These are phyloP conservation scores for Apiotrichum gracile DNA, from an alignment of 1,284 basidiomycete species.

Conservation along the genomic window DNA sequence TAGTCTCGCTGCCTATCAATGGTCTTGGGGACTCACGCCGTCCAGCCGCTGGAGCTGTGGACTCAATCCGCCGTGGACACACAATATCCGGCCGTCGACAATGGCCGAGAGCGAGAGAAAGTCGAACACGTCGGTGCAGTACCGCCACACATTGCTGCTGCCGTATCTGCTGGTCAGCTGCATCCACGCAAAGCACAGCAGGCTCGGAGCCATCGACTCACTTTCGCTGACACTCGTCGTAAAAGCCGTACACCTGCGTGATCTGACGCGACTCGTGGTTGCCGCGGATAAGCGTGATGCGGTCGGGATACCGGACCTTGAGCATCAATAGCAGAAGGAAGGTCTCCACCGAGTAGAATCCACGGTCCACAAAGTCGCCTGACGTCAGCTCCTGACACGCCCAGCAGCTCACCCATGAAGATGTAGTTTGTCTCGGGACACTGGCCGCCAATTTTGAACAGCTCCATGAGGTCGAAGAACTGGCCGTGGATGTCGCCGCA, in stretches of 20 bases:
- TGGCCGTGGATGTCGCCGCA: slow-evolving; percentile 99
- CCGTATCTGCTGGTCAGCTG: slow-evolving; percentile 57
- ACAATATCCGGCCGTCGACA: slow-evolving; percentile 89
- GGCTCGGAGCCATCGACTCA: too few species aligned
- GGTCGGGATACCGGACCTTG: slow-evolving; percentile 96
- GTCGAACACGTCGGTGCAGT: slow-evolving; percentile 98
- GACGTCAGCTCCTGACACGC: not conserved
- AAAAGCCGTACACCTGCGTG: slow-evolving; percentile 98
- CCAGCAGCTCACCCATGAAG: slow-evolving; percentile 76
- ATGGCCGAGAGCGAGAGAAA: slow-evolving; percentile 91
- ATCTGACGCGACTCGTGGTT: slow-evolving; percentile 99
- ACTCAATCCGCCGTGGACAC: slow-evolving; percentile 88
- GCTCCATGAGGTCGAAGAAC: slow-evolving; percentile 95
- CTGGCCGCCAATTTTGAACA: slow-evolving; percentile 90
- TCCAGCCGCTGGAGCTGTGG: slow-evolving; percentile 77
- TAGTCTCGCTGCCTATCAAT: not conserved
- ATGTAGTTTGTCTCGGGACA: slow-evolving; percentile 97
- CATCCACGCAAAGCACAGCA: too few species aligned
- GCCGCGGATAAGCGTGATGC: slow-evolving; percentile 93
- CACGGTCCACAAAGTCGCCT: slow-evolving; percentile 93
- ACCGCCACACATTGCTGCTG: slow-evolving; percentile 90
- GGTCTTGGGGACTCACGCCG: slow-evolving; percentile 57
- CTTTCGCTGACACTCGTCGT: slow-evolving; percentile 96
- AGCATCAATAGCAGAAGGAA: slow-evolving; percentile 89
- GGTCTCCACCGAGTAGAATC: slow-evolving; percentile 96